A percentile compares a stretch with the other conserved stretches of the same genome.
Conservation (phyloP, 257 asterid species). For the Nemophila menziesii region DNA sequence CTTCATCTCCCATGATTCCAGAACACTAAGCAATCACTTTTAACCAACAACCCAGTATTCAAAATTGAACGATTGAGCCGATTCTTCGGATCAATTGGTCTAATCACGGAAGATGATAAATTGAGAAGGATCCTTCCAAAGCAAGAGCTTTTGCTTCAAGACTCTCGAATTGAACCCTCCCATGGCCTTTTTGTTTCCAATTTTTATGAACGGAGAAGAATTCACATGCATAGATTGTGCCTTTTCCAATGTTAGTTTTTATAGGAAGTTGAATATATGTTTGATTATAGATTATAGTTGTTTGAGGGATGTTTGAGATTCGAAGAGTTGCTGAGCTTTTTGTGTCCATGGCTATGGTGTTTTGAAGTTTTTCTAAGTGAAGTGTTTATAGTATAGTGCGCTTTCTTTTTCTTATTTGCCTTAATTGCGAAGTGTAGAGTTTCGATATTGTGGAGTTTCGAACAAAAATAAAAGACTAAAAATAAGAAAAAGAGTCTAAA, state of each 20-base stretch:
- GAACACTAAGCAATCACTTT: slow-evolving; percentile 29
- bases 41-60: slow-evolving; percentile 44
- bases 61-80: slow-evolving; percentile 35
- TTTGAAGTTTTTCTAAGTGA: too few species aligned
- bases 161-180: slow-evolving; percentile 67
- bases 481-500: too few species aligned
- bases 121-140: slow-evolving; percentile 37
- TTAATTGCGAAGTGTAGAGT: too few species aligned
- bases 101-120: slow-evolving; percentile 30
- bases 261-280: slow-evolving; percentile 35
- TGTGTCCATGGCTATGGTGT: slow-evolving; percentile 26
- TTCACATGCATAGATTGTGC: slow-evolving; percentile 55
- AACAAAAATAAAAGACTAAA: too few species aligned
- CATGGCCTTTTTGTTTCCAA: slow-evolving; percentile 88
- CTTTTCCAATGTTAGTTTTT: slow-evolving; percentile 42
- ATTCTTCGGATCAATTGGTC: slow-evolving; percentile 47
- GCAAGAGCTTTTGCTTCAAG: slow-evolving; percentile 30
- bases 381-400: too few species aligned
- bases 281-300: slow-evolving; percentile 51
- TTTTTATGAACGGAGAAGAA: slow-evolving; percentile 61
- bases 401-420: too few species aligned
- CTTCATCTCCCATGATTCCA: slow-evolving; percentile 58
- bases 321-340: slow-evolving; percentile 42
- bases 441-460: too few species aligned
- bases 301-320: slow-evolving; percentile 42